Conservation (phyloP, 257 asterid genomes). For the Solanum chaucha region DNA sequence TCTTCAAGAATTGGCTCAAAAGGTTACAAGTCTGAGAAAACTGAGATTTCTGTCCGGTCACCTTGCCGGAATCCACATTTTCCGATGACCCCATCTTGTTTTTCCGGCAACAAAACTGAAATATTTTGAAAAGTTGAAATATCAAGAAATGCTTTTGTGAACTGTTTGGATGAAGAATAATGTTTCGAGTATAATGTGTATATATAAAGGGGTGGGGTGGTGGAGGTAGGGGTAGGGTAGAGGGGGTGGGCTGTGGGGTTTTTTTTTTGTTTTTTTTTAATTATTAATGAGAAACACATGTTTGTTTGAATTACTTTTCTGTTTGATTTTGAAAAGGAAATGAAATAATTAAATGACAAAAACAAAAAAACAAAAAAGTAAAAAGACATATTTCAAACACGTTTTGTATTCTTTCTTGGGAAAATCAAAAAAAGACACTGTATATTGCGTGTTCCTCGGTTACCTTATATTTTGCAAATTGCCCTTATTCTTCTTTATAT, state of each 20-base stretch:
- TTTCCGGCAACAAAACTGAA: background rate
- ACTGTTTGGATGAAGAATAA: background rate
- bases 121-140: background rate
- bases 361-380: background rate
- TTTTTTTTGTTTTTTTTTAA: no score
- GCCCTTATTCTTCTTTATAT: background rate
- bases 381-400: background rate
- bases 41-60: constrained; percentile 10
- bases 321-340: background rate
- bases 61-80: constrained; percentile 9
- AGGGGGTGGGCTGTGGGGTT: no score
- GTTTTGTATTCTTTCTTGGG: background rate
- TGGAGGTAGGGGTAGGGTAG: background rate
- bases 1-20: constrained; percentile 19
- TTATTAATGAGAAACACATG: background rate
- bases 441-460: background rate
- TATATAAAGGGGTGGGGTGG: background rate
- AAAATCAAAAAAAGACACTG: background rate
- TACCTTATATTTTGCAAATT: background rate
- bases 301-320: background rate
- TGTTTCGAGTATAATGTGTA: background rate
- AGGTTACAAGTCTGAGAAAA: constrained; percentile 15
- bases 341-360: background rate
- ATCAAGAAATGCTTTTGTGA: background rate
- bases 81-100: constrained; percentile 11